Conservation (phyloP, 441 rosid genomes). For the Eruca vesicaria region DNA sequence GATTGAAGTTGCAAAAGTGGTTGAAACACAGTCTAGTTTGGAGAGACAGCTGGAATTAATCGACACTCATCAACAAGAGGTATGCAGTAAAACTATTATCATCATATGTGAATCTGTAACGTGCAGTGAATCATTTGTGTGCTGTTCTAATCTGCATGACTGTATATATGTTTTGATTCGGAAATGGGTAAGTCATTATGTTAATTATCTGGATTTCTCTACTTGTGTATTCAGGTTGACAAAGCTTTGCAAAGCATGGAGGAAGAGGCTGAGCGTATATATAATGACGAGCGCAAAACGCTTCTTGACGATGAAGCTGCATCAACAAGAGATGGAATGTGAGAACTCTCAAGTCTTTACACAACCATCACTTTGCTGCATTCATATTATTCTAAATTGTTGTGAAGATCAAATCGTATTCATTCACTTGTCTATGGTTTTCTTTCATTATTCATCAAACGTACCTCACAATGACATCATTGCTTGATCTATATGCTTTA, state of each 20-base stretch:
- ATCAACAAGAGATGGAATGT: conserved; percentile 97
- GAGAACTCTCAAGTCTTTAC: conserved; percentile 37
- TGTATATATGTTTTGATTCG: neutral
- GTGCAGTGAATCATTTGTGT: neutral
- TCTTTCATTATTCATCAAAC: neutral
- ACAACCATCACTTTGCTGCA: neutral
- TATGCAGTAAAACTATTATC: conserved; percentile 30
- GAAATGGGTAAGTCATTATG: neutral
- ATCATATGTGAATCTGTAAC: conserved; percentile 1
- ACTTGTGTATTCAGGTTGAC: conserved; percentile 59
- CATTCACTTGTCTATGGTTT: neutral
- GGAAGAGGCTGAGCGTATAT: conserved; percentile 89
- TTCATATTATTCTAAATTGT: conserved; percentile 2
- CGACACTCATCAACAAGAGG: conserved; percentile 98
- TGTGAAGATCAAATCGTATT: neutral
- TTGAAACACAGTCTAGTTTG: conserved; percentile 77
- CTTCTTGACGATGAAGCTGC: conserved; percentile 97
- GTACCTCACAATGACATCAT: neutral
- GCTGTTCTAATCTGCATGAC: neutral
- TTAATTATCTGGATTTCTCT: neutral
- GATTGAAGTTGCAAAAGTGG: conserved; percentile 99
- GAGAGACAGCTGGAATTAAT: conserved; percentile 89
- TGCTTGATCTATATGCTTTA: neutral
- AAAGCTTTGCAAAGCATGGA: conserved; percentile 89
- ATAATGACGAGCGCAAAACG: conserved; percentile 75